A percentile compares a stretch with the other conserved stretches of the same genome.
Conservation (phyloP, 202 grass and related monocot genomes). For the Carex sylvatica region DNA sequence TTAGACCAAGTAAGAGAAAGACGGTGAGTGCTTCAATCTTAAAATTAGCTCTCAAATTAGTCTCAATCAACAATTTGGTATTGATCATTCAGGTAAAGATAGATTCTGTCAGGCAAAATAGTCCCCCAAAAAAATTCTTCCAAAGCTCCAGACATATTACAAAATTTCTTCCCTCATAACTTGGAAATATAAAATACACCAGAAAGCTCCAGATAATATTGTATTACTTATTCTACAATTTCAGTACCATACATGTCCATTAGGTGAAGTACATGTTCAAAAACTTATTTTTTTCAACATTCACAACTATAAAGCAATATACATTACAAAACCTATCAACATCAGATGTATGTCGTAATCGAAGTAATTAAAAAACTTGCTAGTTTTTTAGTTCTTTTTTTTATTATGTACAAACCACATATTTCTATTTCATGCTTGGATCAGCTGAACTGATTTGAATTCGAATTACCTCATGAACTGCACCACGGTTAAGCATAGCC, state of each 20-base stretch:
- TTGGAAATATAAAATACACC: neutral
- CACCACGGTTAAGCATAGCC: constrained; percentile 64
- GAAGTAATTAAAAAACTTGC: neutral
- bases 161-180: neutral
- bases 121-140: neutral
- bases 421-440: constrained; percentile 29
- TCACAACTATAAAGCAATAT: neutral
- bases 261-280: neutral
- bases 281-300: neutral
- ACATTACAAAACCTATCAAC: neutral
- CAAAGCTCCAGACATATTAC: neutral
- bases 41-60: neutral
- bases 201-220: neutral
- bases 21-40: neutral
- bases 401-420: neutral
- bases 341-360: neutral
- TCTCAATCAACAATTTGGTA: neutral
- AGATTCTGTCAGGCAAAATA: neutral
- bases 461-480: constrained; percentile 75
- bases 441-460: constrained; percentile 51
- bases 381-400: neutral
- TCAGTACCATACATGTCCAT: neutral
- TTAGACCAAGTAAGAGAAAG: neutral
- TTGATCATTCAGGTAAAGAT: too few relatives aligned
- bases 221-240: neutral